Evolutionary conservation across 352 stramenopile genomes (phyloP).

Genomic region (Blastocystis sp.): DNA sequence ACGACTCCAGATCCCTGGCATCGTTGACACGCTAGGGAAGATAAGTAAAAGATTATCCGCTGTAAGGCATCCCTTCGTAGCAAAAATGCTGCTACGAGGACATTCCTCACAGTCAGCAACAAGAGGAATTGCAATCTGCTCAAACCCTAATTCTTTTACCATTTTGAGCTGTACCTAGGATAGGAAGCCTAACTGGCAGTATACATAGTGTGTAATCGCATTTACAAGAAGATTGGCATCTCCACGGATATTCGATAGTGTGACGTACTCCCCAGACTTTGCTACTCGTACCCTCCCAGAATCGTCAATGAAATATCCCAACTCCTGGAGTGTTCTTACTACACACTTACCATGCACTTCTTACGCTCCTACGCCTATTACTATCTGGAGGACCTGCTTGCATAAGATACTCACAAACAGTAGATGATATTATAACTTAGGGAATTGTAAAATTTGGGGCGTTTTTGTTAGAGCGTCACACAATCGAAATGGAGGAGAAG

Average conservation of each 20-base stretch:
- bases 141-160: constrained; percentile 34
- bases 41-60: constrained; percentile 71
- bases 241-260: neutral
- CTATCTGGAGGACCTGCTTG: neutral
- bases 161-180: constrained; percentile 38
- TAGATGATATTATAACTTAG: neutral
- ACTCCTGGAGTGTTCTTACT: constrained; percentile 32
- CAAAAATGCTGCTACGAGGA: constrained; percentile 19
- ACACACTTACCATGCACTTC: neutral
- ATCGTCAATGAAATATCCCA: constrained; percentile 1
- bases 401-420: neutral
- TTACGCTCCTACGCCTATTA: neutral
- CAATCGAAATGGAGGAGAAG: neutral
- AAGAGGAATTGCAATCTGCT: constrained; percentile 35
- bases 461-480: neutral
- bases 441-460: neutral
- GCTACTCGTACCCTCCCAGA: neutral
- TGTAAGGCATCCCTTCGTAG: constrained; percentile 37
- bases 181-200: neutral
- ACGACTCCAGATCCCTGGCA: constrained; percentile 76
- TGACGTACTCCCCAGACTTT: constrained; percentile 21
- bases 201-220: constrained; percentile 29
- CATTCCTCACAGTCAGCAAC: constrained; percentile 11
- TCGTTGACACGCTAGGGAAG: constrained; percentile 73
- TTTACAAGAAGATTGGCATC: constrained; percentile 30